Evolutionary conservation across 2,329 filamentous ascomycete species (phyloP), one percentile per base, ranked within the genome.

Genomic region (Neonectria neomacrospora): DNA sequence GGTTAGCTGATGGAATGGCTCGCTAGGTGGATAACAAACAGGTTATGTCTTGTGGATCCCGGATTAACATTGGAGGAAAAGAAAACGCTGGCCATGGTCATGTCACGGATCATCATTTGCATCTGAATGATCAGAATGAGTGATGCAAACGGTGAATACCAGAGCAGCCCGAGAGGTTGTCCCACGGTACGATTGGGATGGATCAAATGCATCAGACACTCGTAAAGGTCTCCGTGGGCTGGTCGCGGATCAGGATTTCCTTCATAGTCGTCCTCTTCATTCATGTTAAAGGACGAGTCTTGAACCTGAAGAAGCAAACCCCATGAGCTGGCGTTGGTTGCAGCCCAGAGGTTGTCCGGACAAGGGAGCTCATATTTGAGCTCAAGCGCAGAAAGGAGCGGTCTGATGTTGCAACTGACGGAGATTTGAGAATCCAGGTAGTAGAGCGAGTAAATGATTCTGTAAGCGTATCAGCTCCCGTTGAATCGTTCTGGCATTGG

Each of bases 61-160:
- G 51, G 52, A 5, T 52, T 60, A 11, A 64, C n/a, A 23, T 64
- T 64, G 2, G 45, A 28, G 8, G 53, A 60, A 14, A 64, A 64
- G 47, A 64, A 64, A 7, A 64, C 39, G 14, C 61, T 64, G 2
- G 61, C 61, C 52, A 64, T 53, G 2, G 61, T 64, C 56, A 64
- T 55, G 18, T 64, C 61, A 7, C 61, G 56, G 18, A 64, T 61
- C 61, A 64, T 64, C 61, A 64, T 64, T 44, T 64, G 61, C 56
- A 64, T 64, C 32, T 64, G 61, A 16, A 64, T 53, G 23, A 64
- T 60, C 8, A 64, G 32, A 32, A 64, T 61, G 18, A 64, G 56
- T 5, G 56, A 64, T 1, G 61, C 61, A 42, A 64, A 64, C 6
- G 61, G 61, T 9, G 61, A 64, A 18, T 64, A 56, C 61, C 61